Base-by-base conservation (phyloP, 768 basidiomycete genomes). In the Rhizopogon vulgaris region DNA sequence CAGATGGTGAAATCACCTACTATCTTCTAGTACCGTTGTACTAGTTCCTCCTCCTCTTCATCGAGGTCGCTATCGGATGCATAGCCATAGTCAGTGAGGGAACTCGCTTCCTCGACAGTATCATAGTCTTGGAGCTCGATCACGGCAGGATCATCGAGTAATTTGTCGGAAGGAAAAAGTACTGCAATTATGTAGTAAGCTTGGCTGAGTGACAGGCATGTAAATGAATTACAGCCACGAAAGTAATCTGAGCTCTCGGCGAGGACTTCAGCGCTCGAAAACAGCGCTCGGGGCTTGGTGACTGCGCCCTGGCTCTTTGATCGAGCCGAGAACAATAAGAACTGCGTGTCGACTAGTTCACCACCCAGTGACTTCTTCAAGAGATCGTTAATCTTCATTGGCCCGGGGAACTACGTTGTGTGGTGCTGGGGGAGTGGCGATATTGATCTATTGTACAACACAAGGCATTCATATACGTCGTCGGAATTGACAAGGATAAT, bases 61-160 rank as follows among this genome's bases (percentile, higher is more conserved):
- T 64, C 63, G 12, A 64, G 52, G 38, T 64, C 62, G 27, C 63
- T 64, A 47, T 64, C 63, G 12, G 58, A 58, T 8, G 43, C 57
- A 48, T 63, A 63, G 8, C 51, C 63, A 40, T 61, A 59, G 6
- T 58, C 58, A 10, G 43, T 49, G 28, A 56, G 49, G 3, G 37
- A 38, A 12, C 38, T 48, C 15, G 7, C 22, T 12, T 39, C 43
- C 4, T 36, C 48, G 25, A 39, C 41, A 17, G 7, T 10, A 8
- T 43, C 40, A 14, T 32, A 17, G 14, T 42, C 53, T n/a, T 48
- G 32, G 7, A 51, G 58, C 15, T 53, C 55, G 17, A 49, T 38
- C 24, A 52, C 45, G n/a, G 52, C 4, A 24, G 38, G 12, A 37
- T 56, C 46, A 49, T 40, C 4, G 4, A 15, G 15, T 1, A 14